These are phyloP conservation scores for Daldinia childiae DNA, from an alignment of 495 filamentous ascomycete genomes.

Conservation along the genomic window DNA sequence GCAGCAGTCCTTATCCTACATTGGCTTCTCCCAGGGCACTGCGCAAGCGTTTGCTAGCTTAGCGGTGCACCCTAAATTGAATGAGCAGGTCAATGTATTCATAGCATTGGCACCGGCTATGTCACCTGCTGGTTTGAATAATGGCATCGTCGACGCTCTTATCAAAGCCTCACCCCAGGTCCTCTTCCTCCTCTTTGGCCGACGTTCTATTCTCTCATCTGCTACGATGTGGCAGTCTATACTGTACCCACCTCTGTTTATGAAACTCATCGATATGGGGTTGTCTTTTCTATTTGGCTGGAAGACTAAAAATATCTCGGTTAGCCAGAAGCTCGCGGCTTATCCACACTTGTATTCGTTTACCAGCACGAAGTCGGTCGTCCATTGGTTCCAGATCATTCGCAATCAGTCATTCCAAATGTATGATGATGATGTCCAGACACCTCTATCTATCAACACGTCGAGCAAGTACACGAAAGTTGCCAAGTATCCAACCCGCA, in stretches of 20 bases:
- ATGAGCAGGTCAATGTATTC: slow-evolving; percentile 94
- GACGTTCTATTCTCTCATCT: slow-evolving; percentile 89
- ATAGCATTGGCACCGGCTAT: slow-evolving; percentile 97
- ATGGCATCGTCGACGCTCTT: slow-evolving; percentile 87
- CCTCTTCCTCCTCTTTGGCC: slow-evolving; percentile 93
- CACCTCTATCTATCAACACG: slow-evolving; percentile 52
- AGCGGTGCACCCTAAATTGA: slow-evolving; percentile 91
- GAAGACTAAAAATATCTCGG: slow-evolving; percentile 84
- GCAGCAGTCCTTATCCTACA: slow-evolving; percentile 88
- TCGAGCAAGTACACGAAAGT: slow-evolving; percentile 76
- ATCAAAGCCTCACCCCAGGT: slow-evolving; percentile 94
- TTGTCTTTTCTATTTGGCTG: slow-evolving; percentile 88
- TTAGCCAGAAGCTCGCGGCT: slow-evolving; percentile 92
- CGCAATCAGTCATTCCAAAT: slow-evolving; percentile 95
- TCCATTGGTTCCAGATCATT: slow-evolving; percentile 99
- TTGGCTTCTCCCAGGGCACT: slow-evolving; percentile 96
- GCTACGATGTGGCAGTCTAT: slow-evolving; percentile 98
- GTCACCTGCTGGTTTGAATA: slow-evolving; percentile 90
- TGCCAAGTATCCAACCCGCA: slow-evolving; percentile 93
- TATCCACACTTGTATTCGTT: slow-evolving; percentile 97
- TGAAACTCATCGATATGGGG: slow-evolving; percentile 84
- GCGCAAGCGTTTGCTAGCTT: slow-evolving; percentile 95
- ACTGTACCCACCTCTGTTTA: slow-evolving; percentile 93
- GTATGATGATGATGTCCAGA: slow-evolving; percentile 92
- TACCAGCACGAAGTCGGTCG: slow-evolving; percentile 92